Percentiles rank a stretch among this genome's conserved stretches.
phyloP scores from a whole-genome alignment of 2,329 filamentous ascomycete genomes.

The Byssothecium circinans region DNA sequence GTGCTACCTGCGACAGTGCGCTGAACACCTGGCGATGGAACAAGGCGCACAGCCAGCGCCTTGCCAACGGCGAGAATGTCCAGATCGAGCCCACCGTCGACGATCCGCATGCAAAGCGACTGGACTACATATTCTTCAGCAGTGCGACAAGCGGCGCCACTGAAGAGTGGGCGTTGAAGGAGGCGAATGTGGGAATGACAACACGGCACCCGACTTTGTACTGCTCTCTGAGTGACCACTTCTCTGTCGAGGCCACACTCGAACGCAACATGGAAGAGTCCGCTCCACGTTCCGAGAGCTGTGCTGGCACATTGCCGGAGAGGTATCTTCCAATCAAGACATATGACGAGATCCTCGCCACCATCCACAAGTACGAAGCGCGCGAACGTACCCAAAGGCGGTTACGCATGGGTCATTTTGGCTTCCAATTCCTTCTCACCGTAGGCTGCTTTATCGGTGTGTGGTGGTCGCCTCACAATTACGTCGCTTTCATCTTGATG shows the following conservation, averaged over 20 bases:
- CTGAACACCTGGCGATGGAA: slow-evolving; percentile 95
- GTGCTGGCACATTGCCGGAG: slow-evolving; percentile 22
- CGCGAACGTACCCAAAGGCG: slow-evolving; percentile 74
- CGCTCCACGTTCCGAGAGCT: slow-evolving; percentile 11
- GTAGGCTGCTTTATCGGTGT: slow-evolving; percentile 77
- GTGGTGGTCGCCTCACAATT: slow-evolving; percentile 81
- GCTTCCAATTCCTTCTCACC: slow-evolving; percentile 65
- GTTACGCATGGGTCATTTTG: slow-evolving; percentile 74
- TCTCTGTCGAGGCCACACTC: slow-evolving; percentile 83
- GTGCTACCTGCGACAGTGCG: slow-evolving; percentile 80
- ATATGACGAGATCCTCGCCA: slow-evolving; percentile 73
- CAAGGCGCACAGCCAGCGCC: slow-evolving; percentile 66
- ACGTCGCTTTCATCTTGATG: slow-evolving; percentile 77
- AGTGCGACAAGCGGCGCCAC: slow-evolving; percentile 29
- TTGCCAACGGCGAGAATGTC: slow-evolving; percentile 67
- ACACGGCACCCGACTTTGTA: slow-evolving; percentile 76
- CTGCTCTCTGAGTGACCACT: slow-evolving; percentile 93
- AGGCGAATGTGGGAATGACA: slow-evolving; percentile 75
- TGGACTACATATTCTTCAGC: slow-evolving; percentile 89
- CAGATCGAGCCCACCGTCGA: slow-evolving; percentile 64
- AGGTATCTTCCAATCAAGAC: slow-evolving; percentile 50
- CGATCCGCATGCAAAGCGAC: slow-evolving; percentile 77
- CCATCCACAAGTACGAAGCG: slow-evolving; percentile 67
- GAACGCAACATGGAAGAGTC: slow-evolving; percentile 20
- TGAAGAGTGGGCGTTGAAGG: slow-evolving; percentile 67